Evolutionary conservation across 2,329 filamentous ascomycete species (phyloP).

Genomic region (Penicillium frequentans): DNA sequence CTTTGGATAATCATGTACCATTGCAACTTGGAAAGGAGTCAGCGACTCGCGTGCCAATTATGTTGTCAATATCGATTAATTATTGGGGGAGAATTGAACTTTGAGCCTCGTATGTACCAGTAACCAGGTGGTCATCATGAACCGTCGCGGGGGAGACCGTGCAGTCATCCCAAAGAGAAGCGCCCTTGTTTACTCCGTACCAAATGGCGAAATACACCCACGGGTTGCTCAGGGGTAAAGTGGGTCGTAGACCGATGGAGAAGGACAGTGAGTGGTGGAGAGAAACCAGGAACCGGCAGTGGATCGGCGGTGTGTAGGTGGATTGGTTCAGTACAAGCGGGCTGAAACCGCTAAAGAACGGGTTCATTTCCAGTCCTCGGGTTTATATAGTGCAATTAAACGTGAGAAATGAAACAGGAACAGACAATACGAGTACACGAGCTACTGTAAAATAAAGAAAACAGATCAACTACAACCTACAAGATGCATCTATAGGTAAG

Average conservation of each 20-base stretch:
- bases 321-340: constrained; percentile 6
- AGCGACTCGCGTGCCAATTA: not conserved
- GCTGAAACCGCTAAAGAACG: constrained; percentile 16
- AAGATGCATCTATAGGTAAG: not conserved
- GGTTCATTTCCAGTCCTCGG: not conserved
- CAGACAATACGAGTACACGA: not conserved
- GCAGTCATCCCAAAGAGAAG: not conserved
- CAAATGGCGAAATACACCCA: constrained; percentile 15
- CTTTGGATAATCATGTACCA: too few species aligned
- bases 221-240: constrained; percentile 28
- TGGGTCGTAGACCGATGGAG: constrained; percentile 14
- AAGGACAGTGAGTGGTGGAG: constrained; percentile 5
- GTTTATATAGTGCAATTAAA: not conserved
- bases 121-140: not conserved
- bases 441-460: too few species aligned
- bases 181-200: not conserved
- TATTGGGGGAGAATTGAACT: constrained; percentile 1
- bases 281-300: constrained; percentile 22
- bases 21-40: not conserved
- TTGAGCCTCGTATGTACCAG: not conserved
- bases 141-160: constrained; percentile 1
- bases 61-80: not conserved
- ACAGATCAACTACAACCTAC: not conserved
- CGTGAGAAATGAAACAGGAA: not conserved
- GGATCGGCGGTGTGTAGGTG: constrained; percentile 17